Base-by-base conservation (phyloP, 2,329 filamentous ascomycete genomes). In the Xylaria sp. region DNA sequence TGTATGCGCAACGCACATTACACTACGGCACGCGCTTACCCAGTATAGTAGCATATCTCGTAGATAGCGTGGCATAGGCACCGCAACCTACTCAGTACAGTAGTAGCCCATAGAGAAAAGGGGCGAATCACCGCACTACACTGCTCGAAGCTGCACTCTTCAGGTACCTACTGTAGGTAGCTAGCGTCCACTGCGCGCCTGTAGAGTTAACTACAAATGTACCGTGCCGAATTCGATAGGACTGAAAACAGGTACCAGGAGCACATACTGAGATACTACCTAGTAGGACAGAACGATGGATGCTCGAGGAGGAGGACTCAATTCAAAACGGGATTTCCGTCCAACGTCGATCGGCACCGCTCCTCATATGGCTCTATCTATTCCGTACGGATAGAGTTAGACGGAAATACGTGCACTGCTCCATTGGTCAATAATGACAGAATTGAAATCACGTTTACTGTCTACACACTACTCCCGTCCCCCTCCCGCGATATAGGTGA, bases 311-410 rank as follows among this genome's bases (percentile, higher is more conserved):
- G 50, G 23, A 48, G 37, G 52, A 63, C 28, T 66, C 59, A 48
- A 48, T 56, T 61, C 48, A 56, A 54, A 48, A 57, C 55, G 54
- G 50, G 41, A 67, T 67, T 67, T 37, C 25, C 39, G 55, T 63
- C 63, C 20, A 58, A 55, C 58, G 41, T 60, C 23, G 48, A 69
- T 69, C 62, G 41, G n/a, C 56, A 55, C 55, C 48, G 25, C 56
- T 41, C 34, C 34, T 51, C 52, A 31, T 37, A 51, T 52, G 23
- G 44, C 58, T 37, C 18, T 41, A 31, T 15, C 20, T 54, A 28
- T 6, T 28, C 28, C 28, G 28, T 28, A 31, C 25, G 6, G 39
- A 48, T 54, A 37, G 20, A 55, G 37, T 28, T 61, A 37, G 56
- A 54, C 48, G 15, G 25, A 39, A n/a, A 55, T 39, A 46, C 18